Evolutionary conservation across 2,329 filamentous ascomycete genomes (phyloP).

Genomic region (Westerdykella aurantiaca): DNA sequence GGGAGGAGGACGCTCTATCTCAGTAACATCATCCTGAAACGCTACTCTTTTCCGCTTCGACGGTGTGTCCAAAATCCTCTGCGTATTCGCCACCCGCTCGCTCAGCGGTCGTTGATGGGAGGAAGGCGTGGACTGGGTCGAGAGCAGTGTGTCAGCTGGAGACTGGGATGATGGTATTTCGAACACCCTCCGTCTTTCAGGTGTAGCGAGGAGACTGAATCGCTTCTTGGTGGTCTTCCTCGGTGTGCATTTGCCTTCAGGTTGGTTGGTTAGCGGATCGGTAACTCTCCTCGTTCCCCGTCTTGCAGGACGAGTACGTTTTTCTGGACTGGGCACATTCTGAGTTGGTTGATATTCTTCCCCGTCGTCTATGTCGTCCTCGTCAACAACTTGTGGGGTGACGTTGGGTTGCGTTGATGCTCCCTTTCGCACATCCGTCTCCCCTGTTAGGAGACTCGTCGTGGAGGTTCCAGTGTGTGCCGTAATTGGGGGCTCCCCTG

Average conservation of each 20-base stretch:
- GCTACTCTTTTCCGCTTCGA: constrained; percentile 28
- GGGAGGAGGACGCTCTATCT: constrained; percentile 9
- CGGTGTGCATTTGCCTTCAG: not conserved
- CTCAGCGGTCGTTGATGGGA: constrained; percentile 12
- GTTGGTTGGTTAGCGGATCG: not conserved
- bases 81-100: constrained; percentile 9
- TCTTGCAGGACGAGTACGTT: constrained; percentile 6
- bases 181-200: constrained; percentile 25
- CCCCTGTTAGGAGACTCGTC: too few relatives aligned
- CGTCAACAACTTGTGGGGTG: not conserved
- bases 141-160: constrained; percentile 25
- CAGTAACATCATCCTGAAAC: constrained; percentile 14
- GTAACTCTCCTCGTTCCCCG: constrained; percentile 1
- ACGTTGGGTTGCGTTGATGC: not conserved
- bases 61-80: constrained; percentile 15
- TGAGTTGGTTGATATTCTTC: constrained; percentile 26
- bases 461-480: not conserved
- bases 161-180: constrained; percentile 35
- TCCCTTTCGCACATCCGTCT: too few relatives aligned
- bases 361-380: constrained; percentile 4
- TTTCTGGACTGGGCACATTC: constrained; percentile 17
- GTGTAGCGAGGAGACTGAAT: constrained; percentile 29
- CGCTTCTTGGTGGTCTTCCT: constrained; percentile 11
- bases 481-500: not conserved
- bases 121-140: constrained; percentile 21